phyloP scores from a whole-genome alignment of 352 stramenopile genomes.

The Phytophthora fragariaefolia region DNA sequence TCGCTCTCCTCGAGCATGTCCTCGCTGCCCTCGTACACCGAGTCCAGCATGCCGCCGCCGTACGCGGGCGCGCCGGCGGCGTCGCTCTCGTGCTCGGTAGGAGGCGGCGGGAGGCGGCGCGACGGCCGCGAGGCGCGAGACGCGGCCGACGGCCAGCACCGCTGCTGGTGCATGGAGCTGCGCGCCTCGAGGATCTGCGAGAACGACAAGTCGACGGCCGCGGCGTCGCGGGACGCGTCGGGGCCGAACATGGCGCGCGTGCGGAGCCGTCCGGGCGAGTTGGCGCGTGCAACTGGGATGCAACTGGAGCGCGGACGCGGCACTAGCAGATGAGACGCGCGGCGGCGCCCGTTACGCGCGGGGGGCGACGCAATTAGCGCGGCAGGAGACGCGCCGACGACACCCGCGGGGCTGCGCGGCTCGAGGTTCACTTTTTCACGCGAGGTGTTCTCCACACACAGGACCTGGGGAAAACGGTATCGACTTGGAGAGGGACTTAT shows the following conservation, averaged over 20 bases:
- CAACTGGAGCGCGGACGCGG: background rate
- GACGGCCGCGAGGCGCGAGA: background rate
- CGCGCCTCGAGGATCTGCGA: slow-evolving; percentile 81
- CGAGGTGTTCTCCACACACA: too few relatives aligned
- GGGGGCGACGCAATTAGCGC: background rate
- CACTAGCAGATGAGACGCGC: slow-evolving; percentile 8
- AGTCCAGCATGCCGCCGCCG: slow-evolving; percentile 53
- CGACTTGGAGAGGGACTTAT: slow-evolving; percentile 5
- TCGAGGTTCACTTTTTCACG: background rate
- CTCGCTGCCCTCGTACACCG: slow-evolving; percentile 62
- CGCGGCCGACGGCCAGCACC: too few relatives aligned
- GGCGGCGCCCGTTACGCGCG: slow-evolving; percentile 1
- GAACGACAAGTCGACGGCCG: slow-evolving; percentile 74
- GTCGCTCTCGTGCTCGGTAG: slow-evolving; percentile 15
- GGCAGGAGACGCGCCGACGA: background rate
- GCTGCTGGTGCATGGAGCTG: slow-evolving; percentile 60
- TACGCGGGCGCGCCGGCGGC: slow-evolving; percentile 32
- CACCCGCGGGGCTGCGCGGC: background rate
- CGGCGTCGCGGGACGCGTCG: slow-evolving; percentile 42
- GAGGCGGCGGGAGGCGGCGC: slow-evolving; percentile 18
- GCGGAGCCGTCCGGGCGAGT: background rate
- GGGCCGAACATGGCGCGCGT: slow-evolving; percentile 44
- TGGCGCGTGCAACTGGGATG: background rate
- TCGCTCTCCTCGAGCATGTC: slow-evolving; percentile 47
- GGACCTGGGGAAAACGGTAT: slow-evolving; percentile 2